Evolutionary conservation across 192 early-diverging fungal genomes (phyloP), one percentile per base, ranked within the genome.

Genomic region (Mortierella antarctica): DNA sequence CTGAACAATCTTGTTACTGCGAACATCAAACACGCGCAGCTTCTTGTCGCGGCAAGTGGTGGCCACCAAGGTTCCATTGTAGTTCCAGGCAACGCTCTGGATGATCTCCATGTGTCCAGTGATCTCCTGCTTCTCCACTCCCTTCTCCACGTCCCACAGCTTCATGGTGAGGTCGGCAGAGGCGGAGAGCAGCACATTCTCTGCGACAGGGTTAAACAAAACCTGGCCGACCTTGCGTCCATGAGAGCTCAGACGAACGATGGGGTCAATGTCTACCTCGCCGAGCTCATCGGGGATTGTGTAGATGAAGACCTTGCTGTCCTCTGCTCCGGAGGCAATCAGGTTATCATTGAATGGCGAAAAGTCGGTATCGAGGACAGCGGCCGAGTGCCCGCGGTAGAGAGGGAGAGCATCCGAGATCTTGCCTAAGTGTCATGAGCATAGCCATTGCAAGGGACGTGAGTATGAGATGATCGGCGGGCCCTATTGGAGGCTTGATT

Each of bases 291-390:
- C 91, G 0, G 97, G 97, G 74, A 99, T 95, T 13, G 83, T 90
- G 96, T 97, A 99, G 52, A 99, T 88, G 95, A 98, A 97, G 46
- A 95, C 94, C 84, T 96, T 91, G 82, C 87, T 89, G 82, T 93
- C 94, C 74, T 96, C 94, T n/a, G 91, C 85, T 57, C 86, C 90
- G 11, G 93, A 94, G 23, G 98, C 98, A 73, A 99, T 89, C 61
- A 99, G 86, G 84, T 97, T 90, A 83, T 99, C 98, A 70, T 99
- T 98, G 86, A 98, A 99, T 39, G 96, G 97, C 77, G 96, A 94
- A 71, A 98, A 99, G 74, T 95, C 95, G 18, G 97, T 99, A 83
- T 99, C 98, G 61, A 99, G 87, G 20, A 99, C 98, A 17, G 98
- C 91, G 8, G 91, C 96, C 11, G 93, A 91, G 74, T 99, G 98